Base-by-base conservation (phyloP, 106 monocot genomes). In the Gastrodia elata region DNA sequence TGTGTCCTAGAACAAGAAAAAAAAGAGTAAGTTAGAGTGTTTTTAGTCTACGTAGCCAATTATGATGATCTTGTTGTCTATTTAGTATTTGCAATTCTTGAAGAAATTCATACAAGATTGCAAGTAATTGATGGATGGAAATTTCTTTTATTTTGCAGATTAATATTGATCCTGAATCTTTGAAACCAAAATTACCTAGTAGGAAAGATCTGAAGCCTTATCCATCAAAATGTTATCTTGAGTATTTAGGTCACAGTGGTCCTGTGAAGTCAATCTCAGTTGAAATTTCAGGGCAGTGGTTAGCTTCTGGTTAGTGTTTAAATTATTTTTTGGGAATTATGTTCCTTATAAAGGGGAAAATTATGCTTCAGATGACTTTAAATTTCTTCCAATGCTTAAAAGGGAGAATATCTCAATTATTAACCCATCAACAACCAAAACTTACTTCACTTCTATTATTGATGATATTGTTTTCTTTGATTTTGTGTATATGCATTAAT, bases 81-180 rank as follows among this genome's bases (percentile, higher is more conserved):
- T n/a, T 38, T 39, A 25, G 26, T 5, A 10, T 26, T 10, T 25
- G 6, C 61, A 67, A 7, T 26, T 67, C 38, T 67, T 37, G 67
- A 67, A 18, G 67, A 36, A n/a, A 36, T 67, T 67, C 0, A 13
- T 36, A 67, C 20, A 18, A 8, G 67, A 67, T 18, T 18, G 8
- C 37, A 67, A 67, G 37, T 67, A 38, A 38, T 37, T 64, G 14
- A 57, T 64, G 32, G 18, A 64, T 64, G 33, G 33, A 64, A 34
- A 14, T 64, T 64, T 30, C 37, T 67, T 67, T 36, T 38, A 44
- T 68, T 67, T 73, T 57, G 36, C 87, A 99, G 98, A 83, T 99
- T 80, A 89, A 94, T 72, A 99, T 99, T 55, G 93, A 99, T 80
- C 98, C 98, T 30, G 98, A 99, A 80, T 82, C 93, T 71, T 84